Conservation (phyloP, 2,329 filamentous ascomycete genomes). For the Tolypocladium endophyticum region DNA sequence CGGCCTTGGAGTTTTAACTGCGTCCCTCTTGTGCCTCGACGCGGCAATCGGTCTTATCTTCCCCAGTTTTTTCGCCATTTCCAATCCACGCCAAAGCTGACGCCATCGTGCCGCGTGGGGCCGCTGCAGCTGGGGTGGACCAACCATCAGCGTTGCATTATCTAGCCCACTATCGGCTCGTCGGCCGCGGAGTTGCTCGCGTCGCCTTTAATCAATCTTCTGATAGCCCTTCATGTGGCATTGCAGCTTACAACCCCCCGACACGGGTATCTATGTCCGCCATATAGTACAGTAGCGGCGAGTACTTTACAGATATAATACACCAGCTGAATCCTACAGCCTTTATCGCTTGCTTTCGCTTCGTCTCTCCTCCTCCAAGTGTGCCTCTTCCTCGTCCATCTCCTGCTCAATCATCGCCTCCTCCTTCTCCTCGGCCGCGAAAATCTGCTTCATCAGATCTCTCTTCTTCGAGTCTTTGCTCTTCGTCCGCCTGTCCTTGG, state of each 20-base stretch:
- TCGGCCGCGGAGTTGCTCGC: not conserved
- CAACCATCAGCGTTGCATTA: conserved; percentile 4
- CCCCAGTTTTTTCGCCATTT: conserved; percentile 3
- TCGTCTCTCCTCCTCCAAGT: conserved; percentile 7
- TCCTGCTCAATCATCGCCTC: conserved; percentile 18
- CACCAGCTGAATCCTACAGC: not conserved
- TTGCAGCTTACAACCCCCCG: not conserved
- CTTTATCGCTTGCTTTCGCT: not conserved
- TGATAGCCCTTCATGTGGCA: not conserved
- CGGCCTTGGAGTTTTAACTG: not conserved
- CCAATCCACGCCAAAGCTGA: conserved; percentile 15
- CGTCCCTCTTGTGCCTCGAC: not conserved
- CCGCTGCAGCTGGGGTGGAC: conserved; percentile 11
- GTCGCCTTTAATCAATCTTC: not conserved
- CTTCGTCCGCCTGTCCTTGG: conserved; percentile 29
- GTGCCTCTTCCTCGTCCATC: conserved; percentile 19
- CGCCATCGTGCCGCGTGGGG: conserved; percentile 18
- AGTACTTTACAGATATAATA: not conserved
- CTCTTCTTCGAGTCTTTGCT: conserved; percentile 24
- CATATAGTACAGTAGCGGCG: not conserved
- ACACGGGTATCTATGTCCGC: not conserved
- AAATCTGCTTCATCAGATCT: conserved; percentile 29
- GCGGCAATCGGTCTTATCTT: not conserved
- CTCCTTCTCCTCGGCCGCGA: conserved; percentile 21
- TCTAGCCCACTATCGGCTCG: not conserved